These are phyloP conservation scores for Penicillium sp. DNA, from an alignment of 2,329 filamentous ascomycete genomes.

Conservation along the genomic window DNA sequence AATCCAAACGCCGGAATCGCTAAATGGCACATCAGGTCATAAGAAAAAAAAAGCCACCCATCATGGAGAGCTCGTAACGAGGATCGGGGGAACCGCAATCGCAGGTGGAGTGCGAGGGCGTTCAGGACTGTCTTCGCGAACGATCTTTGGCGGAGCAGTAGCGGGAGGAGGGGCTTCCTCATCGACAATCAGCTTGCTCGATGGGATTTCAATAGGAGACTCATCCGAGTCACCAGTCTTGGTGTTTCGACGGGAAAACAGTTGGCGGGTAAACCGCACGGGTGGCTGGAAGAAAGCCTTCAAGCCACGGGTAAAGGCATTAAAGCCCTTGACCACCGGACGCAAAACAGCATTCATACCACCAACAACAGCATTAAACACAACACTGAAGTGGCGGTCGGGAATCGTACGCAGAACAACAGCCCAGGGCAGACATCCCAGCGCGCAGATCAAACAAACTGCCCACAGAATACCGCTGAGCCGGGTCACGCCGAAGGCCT, in stretches of 20 bases:
- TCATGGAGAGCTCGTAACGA: slow-evolving; percentile 44
- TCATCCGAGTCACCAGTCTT: slow-evolving; percentile 10
- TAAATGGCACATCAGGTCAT: slow-evolving; percentile 12
- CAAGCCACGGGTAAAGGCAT: slow-evolving; percentile 35
- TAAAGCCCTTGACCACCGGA: slow-evolving; percentile 43
- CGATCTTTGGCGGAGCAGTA: slow-evolving; percentile 8
- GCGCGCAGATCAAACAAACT: slow-evolving; percentile 81
- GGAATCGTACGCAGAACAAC: slow-evolving; percentile 82
- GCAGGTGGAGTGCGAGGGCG: slow-evolving; percentile 32
- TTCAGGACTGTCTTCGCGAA: slow-evolving; percentile 23
- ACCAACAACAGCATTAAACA: slow-evolving; percentile 58
- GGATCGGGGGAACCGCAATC: slow-evolving; percentile 45
- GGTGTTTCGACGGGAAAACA: slow-evolving; percentile 19
- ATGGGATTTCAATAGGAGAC: slow-evolving; percentile 28
- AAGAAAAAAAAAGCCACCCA: slow-evolving; percentile 16
- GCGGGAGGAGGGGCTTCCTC: slow-evolving; percentile 17
- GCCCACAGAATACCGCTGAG: slow-evolving; percentile 82
- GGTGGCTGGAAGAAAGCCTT: slow-evolving; percentile 33
- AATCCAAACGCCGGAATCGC: slow-evolving; percentile 3
- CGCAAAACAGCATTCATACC: slow-evolving; percentile 60
- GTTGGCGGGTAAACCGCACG: slow-evolving; percentile 33
- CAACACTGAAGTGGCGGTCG: slow-evolving; percentile 62
- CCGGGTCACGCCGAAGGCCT: slow-evolving; percentile 75
- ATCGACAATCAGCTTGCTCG: slow-evolving; percentile 8
- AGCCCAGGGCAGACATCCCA: slow-evolving; percentile 84